A percentile compares a stretch with the other conserved stretches of the same genome.
Conservation (phyloP, 148 eudicot species). For the Fallopia convolvulus region DNA sequence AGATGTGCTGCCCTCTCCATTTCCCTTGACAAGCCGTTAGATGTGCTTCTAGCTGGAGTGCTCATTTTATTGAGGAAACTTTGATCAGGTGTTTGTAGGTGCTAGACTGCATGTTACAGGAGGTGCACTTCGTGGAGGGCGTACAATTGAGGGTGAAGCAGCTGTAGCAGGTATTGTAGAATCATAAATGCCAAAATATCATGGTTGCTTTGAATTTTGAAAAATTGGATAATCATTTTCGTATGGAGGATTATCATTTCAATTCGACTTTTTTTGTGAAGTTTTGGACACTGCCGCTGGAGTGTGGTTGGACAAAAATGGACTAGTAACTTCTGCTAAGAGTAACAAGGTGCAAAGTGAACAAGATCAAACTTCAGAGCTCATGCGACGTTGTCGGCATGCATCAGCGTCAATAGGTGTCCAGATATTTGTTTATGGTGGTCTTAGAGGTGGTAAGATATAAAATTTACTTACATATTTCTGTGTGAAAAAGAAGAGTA, state of each 20-base stretch:
- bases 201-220: neutral
- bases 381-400: conserved; percentile 94
- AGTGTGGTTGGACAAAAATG: conserved; percentile 92
- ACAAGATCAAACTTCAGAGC: conserved; percentile 60
- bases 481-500: neutral
- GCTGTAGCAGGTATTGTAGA: conserved; percentile 59
- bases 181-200: neutral
- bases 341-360: conserved; percentile 51
- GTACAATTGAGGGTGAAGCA: conserved; percentile 81
- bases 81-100: conserved; percentile 84
- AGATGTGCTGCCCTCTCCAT: neutral
- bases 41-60: neutral
- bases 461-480: conserved; percentile 2
- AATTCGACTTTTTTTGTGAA: conserved; percentile 18
- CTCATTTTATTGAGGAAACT: conserved; percentile 1
- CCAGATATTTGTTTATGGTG: conserved; percentile 72
- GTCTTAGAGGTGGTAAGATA: conserved; percentile 81
- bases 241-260: neutral
- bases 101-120: conserved; percentile 98
- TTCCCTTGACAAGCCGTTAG: neutral
- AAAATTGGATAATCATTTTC: neutral
- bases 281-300: conserved; percentile 99
- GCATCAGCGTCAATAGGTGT: conserved; percentile 88
- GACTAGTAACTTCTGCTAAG: conserved; percentile 76
- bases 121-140: conserved; percentile 91